phyloP scores from a whole-genome alignment of 2,329 filamentous ascomycete species.

The Fusarium pseudograminearum region DNA sequence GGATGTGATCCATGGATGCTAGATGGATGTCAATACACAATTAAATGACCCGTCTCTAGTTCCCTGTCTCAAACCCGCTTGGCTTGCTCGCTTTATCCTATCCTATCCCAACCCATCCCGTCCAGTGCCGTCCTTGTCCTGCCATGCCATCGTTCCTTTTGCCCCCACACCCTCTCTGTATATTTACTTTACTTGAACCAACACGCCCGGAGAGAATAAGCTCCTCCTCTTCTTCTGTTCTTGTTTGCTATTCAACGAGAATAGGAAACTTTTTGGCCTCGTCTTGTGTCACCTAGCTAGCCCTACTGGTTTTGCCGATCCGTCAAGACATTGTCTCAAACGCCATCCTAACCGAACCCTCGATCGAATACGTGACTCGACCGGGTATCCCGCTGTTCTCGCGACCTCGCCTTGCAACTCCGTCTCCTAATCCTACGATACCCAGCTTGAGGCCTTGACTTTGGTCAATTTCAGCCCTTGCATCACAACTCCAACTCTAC shows the following conservation, averaged over 20 bases:
- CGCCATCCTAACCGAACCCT: background rate
- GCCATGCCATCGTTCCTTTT: conserved; percentile 7
- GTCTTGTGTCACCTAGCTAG: conserved; percentile 10
- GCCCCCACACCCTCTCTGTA: conserved; percentile 14
- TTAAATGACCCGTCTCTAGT: conserved; percentile 36
- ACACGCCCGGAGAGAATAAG: background rate
- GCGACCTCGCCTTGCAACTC: conserved; percentile 18
- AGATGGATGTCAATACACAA: conserved; percentile 10
- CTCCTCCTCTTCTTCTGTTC: conserved; percentile 8
- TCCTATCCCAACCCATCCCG: background rate
- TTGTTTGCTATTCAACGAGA: conserved; percentile 11
- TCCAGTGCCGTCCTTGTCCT: background rate
- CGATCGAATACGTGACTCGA: conserved; percentile 9
- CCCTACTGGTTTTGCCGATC: conserved; percentile 7
- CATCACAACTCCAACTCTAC: background rate
- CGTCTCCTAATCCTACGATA: conserved; percentile 1
- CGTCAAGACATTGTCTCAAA: conserved; percentile 1
- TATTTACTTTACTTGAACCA: conserved; percentile 9
- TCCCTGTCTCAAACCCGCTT: conserved; percentile 20
- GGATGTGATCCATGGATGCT: background rate
- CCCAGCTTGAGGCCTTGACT: background rate
- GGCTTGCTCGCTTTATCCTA: conserved; percentile 15
- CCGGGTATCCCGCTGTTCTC: conserved; percentile 6
- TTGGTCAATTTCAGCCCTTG: conserved; percentile 2
- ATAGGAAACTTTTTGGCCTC: conserved; percentile 16